These are phyloP conservation scores for Fusarium pseudograminearum DNA, from an alignment of 2,329 filamentous ascomycete genomes.

Conservation along the genomic window DNA sequence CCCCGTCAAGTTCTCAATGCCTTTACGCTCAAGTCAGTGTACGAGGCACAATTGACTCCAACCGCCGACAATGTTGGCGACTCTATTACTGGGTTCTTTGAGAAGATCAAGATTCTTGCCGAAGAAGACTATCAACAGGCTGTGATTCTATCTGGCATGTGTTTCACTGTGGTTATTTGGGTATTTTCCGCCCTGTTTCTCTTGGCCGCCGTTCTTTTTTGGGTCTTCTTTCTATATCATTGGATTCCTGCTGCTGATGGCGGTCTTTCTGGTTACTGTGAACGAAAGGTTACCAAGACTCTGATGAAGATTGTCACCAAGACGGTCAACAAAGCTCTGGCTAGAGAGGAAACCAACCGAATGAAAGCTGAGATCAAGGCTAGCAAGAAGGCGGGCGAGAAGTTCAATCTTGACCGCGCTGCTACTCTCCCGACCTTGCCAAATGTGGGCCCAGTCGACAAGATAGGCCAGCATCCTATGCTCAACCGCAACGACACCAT, in stretches of 20 bases:
- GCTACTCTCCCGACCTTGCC: conserved; percentile 76
- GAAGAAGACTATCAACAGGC: conserved; percentile 81
- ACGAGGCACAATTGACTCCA: conserved; percentile 77
- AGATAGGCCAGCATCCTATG: conserved; percentile 68
- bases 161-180: conserved; percentile 93
- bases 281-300: conserved; percentile 88
- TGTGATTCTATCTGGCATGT: conserved; percentile 87
- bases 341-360: conserved; percentile 76
- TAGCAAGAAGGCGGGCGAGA: conserved; percentile 66
- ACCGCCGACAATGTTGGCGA: conserved; percentile 66
- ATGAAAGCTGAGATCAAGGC: conserved; percentile 63
- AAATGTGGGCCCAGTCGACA: conserved; percentile 51
- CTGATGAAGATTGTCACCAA: conserved; percentile 85
- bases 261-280: conserved; percentile 85
- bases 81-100: conserved; percentile 80
- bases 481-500: conserved; percentile 71
- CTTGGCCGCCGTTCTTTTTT: conserved; percentile 80
- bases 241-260: conserved; percentile 88
- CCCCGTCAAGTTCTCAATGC: conserved; percentile 93
- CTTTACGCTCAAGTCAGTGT: conserved; percentile 87
- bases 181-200: conserved; percentile 82
- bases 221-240: conserved; percentile 90
- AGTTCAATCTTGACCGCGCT: conserved; percentile 63
- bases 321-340: conserved; percentile 90
- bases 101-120: conserved; percentile 81